Evolutionary conservation across 345 rosid species (phyloP).

Genomic region (Bruguiera gymnorhiza): DNA sequence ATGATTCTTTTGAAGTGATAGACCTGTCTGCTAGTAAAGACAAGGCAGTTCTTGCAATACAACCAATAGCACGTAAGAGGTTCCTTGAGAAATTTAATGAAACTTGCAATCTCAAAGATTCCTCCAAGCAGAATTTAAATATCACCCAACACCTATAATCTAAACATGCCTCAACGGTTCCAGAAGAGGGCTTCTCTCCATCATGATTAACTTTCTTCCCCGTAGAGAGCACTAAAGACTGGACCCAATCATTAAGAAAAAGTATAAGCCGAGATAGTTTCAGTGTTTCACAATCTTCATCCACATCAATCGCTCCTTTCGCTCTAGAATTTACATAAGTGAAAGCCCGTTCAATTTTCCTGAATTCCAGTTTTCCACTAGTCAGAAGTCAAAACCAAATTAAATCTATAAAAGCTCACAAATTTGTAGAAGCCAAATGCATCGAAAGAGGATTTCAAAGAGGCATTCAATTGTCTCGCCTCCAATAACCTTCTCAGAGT

Average conservation of each 20-base stretch:
- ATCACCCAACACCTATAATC: conserved; percentile 81
- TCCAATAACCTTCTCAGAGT: too few species aligned
- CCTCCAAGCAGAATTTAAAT: conserved; percentile 68
- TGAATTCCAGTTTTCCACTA: conserved; percentile 35
- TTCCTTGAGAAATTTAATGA: conserved; percentile 51
- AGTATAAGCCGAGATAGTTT: conserved; percentile 49
- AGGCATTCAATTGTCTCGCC: too few species aligned
- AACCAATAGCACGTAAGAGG: conserved; percentile 52
- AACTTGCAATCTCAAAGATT: conserved; percentile 48
- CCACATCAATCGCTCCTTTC: conserved; percentile 24
- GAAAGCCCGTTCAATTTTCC: conserved; percentile 71
- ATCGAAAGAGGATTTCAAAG: too few species aligned
- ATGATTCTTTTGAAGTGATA: conserved; percentile 20
- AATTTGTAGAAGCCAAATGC: not conserved
- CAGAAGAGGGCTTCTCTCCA: conserved; percentile 16
- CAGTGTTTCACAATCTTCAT: conserved; percentile 59
- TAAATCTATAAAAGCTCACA: not conserved
- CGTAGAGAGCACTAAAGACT: conserved; percentile 46
- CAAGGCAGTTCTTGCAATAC: conserved; percentile 38
- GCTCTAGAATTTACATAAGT: conserved; percentile 39
- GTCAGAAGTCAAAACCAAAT: conserved; percentile 3
- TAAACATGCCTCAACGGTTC: conserved; percentile 37
- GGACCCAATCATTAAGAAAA: conserved; percentile 78
- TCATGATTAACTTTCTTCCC: conserved; percentile 40
- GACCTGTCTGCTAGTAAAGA: conserved; percentile 30